Evolutionary conservation across 768 basidiomycete species (phyloP).

Genomic region (Daedaleopsis sinensis): DNA sequence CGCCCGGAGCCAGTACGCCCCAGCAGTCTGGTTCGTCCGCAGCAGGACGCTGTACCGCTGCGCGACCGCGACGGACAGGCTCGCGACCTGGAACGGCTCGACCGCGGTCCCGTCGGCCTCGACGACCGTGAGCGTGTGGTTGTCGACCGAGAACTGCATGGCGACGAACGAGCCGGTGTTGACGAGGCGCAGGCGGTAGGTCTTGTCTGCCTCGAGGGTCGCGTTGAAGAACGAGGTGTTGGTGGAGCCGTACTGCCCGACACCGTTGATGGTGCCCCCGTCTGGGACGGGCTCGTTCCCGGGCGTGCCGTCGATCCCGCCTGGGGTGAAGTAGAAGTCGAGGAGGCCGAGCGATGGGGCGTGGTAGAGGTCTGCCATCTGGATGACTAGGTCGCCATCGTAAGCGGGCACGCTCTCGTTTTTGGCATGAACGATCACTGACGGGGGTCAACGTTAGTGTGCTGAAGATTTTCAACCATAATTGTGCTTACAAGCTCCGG

Average conservation of each 20-base stretch:
- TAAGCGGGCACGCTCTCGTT: slow-evolving; percentile 36
- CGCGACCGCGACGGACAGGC: slow-evolving; percentile 46
- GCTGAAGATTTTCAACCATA: neutral
- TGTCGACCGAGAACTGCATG: slow-evolving; percentile 48
- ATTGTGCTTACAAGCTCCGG: slow-evolving; percentile 37
- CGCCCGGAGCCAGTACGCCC: slow-evolving; percentile 43
- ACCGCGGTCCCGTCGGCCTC: slow-evolving; percentile 52
- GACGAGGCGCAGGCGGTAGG: slow-evolving; percentile 50
- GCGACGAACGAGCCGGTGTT: slow-evolving; percentile 52
- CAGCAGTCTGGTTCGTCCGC: slow-evolving; percentile 40
- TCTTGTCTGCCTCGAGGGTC: slow-evolving; percentile 33
- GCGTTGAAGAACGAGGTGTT: slow-evolving; percentile 30
- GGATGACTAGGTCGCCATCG: slow-evolving; percentile 45
- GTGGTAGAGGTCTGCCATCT: slow-evolving; percentile 41
- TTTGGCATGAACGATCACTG: slow-evolving; percentile 46
- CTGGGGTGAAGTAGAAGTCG: slow-evolving; percentile 29
- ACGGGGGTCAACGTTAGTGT: too few relatives aligned
- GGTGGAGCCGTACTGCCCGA: slow-evolving; percentile 33
- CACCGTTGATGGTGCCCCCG: slow-evolving; percentile 36
- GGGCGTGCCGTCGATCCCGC: slow-evolving; percentile 33
- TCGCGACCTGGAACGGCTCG: slow-evolving; percentile 40
- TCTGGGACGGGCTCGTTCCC: slow-evolving; percentile 40
- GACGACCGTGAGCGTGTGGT: slow-evolving; percentile 48
- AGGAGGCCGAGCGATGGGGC: slow-evolving; percentile 28
- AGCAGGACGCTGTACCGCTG: slow-evolving; percentile 56